These are phyloP conservation scores for Blepharisma japonicum DNA, from an alignment of 73 alveolate species.

Conservation along the genomic window DNA sequence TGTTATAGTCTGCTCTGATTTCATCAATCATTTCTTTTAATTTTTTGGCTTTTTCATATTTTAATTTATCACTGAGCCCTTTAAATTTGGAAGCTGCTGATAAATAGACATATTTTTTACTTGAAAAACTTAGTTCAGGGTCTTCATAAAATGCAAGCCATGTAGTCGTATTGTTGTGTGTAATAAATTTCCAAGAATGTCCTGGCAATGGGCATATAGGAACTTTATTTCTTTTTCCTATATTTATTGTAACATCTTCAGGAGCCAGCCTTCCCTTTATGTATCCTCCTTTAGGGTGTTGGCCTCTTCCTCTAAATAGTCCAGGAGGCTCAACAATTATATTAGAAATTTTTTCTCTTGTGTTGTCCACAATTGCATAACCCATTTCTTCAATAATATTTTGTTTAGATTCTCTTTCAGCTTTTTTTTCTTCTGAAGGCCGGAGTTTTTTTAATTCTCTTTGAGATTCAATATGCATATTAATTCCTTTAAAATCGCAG, in stretches of 20 bases:
- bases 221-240: constrained; percentile 64
- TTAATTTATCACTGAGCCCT: constrained; percentile 93
- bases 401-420: constrained; percentile 77
- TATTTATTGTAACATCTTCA: constrained; percentile 86
- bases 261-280: constrained; percentile 86
- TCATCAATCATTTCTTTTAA: constrained; percentile 62
- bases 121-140: constrained; percentile 65
- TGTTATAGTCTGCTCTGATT: constrained; percentile 78
- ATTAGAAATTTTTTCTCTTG: constrained; percentile 84
- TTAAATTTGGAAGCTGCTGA: constrained; percentile 93
- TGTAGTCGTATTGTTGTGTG: constrained; percentile 90
- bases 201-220: constrained; percentile 81
- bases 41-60: constrained; percentile 95
- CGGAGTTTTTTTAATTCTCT: constrained; percentile 68
- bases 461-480: constrained; percentile 62
- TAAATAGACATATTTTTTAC: constrained; percentile 86
- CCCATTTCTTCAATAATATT: constrained; percentile 71
- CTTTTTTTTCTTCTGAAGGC: constrained; percentile 80
- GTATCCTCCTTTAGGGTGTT: constrained; percentile 96
- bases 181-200: constrained; percentile 97
- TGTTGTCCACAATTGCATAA: constrained; percentile 95
- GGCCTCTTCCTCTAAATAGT: constrained; percentile 99
- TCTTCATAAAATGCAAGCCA: constrained; percentile 97
- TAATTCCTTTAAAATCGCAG: constrained; percentile 86
- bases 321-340: constrained; percentile 97